Evolutionary conservation across 257 asterid species (phyloP), one percentile per base, ranked within the genome.

Genomic region (Solanum chmielewskii): DNA sequence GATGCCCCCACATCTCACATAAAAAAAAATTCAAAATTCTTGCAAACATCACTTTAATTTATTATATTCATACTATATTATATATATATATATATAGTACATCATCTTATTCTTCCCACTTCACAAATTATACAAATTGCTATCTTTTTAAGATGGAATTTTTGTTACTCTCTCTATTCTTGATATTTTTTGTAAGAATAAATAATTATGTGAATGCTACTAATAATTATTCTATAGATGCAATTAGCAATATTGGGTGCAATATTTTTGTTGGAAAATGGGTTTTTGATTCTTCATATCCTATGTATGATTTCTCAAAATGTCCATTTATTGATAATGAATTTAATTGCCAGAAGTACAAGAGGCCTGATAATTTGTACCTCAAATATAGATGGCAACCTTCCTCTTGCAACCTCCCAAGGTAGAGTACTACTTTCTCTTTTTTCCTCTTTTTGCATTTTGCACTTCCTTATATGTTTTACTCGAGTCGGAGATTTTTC

Each of bases 321-420:
- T 97, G 99, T 77, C 99, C 99, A 83, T 95, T 94, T 90, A 91
- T 95, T 23, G 98, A 97, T 20, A 90, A 92, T n/a, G 92, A 93
- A 86, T 97, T 97, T 90, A 95, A 97, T 86, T 97, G 99, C 89
- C 91, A 89, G 31, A 91, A 93, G 88, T 93, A 91, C 90, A 93
- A 90, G 5, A 90, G 99, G 70, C 99, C 99, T 25, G 99, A 97
- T 89, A 92, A 83, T 33, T 76, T 16, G 35, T 95, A 94, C 88
- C 98, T 94, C 87, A 97, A 94, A 85, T 97, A 95, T 73, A 87
- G 99, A 78, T 97, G 99, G 99, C 98, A 97, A 88, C 99, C 99
- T 11, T 93, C 87, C 89, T 93, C 97, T 8, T 97, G 99, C 90
- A 91, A 91, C 27, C 88, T 95, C 4, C 98, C 97, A 31, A 91